phyloP scores from a whole-genome alignment of 108 stramenopile species.

The Pseudonitzschia pungens region DNA sequence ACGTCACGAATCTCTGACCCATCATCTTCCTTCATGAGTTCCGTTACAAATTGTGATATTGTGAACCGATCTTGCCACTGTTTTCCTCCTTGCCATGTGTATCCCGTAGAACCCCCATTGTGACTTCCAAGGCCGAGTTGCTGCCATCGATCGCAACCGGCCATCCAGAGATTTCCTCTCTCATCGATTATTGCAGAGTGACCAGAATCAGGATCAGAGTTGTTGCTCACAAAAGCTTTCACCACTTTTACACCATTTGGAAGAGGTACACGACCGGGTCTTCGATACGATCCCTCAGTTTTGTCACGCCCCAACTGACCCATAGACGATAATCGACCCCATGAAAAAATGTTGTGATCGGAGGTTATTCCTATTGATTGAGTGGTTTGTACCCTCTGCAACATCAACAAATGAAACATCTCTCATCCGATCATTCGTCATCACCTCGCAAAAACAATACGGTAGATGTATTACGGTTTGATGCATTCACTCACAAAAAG shows the following conservation, averaged over 20 bases:
- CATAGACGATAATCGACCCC: constrained; percentile 33
- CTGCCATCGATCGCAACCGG: constrained; percentile 77
- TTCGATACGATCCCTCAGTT: background rate
- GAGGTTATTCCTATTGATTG: constrained; percentile 29
- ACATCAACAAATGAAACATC: constrained; percentile 16
- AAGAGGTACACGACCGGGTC: constrained; percentile 2
- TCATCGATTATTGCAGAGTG: constrained; percentile 60
- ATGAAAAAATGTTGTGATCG: constrained; percentile 24
- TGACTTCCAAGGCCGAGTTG: constrained; percentile 66
- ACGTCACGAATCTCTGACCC: constrained; percentile 49
- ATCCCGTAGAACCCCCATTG: constrained; percentile 57
- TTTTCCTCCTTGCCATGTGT: constrained; percentile 65
- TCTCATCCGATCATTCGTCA: background rate
- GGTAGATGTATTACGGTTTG: no score
- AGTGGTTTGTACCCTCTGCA: constrained; percentile 28
- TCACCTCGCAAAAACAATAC: no score
- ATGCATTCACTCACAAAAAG: no score
- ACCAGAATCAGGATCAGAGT: constrained; percentile 50
- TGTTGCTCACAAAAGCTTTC: constrained; percentile 41
- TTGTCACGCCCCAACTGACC: constrained; percentile 40
- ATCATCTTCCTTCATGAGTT: constrained; percentile 29
- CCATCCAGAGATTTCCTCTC: constrained; percentile 50
- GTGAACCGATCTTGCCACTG: constrained; percentile 58
- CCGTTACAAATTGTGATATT: constrained; percentile 24
- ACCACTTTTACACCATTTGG: constrained; percentile 1